phyloP scores from a whole-genome alignment of 2,329 filamentous ascomycete species.

The Ceratocystis alfenasii region DNA sequence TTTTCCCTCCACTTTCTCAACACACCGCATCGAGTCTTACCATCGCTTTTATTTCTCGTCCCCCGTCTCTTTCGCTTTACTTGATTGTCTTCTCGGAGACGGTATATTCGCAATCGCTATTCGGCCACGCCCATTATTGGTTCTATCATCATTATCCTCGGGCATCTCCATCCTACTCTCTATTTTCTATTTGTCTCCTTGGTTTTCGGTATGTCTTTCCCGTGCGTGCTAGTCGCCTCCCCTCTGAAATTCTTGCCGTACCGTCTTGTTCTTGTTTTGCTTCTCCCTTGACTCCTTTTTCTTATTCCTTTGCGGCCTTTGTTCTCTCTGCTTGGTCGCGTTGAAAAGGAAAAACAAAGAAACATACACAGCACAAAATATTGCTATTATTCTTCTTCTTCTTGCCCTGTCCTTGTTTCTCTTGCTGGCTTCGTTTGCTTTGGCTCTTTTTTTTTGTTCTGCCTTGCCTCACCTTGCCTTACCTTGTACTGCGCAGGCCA shows the following conservation, averaged over 20 bases:
- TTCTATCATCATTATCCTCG: neutral
- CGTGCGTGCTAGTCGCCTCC: neutral
- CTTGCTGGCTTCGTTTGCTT: neutral
- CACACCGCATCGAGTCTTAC: too few species aligned
- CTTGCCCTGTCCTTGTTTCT: neutral
- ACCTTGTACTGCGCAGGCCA: neutral
- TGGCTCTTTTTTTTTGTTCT: conserved; percentile 10
- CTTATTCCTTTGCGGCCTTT: neutral
- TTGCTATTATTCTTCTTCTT: neutral
- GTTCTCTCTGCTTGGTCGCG: neutral
- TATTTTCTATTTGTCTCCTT: neutral
- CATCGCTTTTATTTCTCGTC: neutral
- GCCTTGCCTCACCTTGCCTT: neutral
- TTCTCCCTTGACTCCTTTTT: conserved; percentile 9
- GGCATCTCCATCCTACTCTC: neutral
- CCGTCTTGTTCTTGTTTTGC: neutral
- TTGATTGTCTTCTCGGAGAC: neutral
- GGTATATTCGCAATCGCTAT: neutral
- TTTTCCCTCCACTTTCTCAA: neutral
- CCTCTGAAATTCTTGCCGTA: conserved; percentile 8
- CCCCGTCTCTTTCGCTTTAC: neutral
- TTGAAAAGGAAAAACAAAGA: neutral
- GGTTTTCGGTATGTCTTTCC: neutral
- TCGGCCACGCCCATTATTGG: neutral
- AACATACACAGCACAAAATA: neutral